Base-by-base conservation (phyloP, 176 grass and related monocot genomes). In the Oryza punctata region DNA sequence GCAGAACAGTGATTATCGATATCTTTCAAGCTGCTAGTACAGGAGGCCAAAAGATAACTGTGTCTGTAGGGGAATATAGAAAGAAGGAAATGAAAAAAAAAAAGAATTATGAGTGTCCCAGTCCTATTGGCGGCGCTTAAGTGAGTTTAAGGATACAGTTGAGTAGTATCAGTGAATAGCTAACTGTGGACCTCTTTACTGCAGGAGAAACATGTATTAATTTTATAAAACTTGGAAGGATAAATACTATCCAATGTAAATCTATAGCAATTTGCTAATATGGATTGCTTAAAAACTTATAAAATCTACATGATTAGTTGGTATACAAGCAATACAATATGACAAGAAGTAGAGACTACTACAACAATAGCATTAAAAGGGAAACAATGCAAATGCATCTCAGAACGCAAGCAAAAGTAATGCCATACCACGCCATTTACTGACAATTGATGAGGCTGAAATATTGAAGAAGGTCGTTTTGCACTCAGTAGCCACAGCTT, bases 401-500 rank as follows among this genome's bases (percentile, higher is more conserved):
- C 16, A 72, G 52, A 64, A 78, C 61, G 70, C 54, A 89, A 85
- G 63, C 10, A 70, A 45, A 78, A 77, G 4, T 21, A 29, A 40
- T 25, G 67, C 75, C 80, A 75, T 90, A 98, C 96, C 96, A 25
- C 89, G 89, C 90, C 93, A 98, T 81, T 98, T 98, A 77, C 93
- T 98, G 66, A 98, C 93, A 82, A 98, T 88, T 73, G 93, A 98
- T 24, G 93, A 98, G 16, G 96, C 93, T 70, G 96, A 98, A 84
- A 98, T 98, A 59, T 98, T 95, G 91, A 98, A 98, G 86, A 98
- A 98, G 4, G 91, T 98, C 13, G 91, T 98, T 63, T 93, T 95
- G 91, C 96, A 98, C 64, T 98, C 96, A 32, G 96, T 91, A 84
- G 92, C 93, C 65, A 98, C 96, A 84, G 96, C 93, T 88, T 98